Conservation (phyloP, 164 flowering plant genomes). For the Saururus chinensis region DNA sequence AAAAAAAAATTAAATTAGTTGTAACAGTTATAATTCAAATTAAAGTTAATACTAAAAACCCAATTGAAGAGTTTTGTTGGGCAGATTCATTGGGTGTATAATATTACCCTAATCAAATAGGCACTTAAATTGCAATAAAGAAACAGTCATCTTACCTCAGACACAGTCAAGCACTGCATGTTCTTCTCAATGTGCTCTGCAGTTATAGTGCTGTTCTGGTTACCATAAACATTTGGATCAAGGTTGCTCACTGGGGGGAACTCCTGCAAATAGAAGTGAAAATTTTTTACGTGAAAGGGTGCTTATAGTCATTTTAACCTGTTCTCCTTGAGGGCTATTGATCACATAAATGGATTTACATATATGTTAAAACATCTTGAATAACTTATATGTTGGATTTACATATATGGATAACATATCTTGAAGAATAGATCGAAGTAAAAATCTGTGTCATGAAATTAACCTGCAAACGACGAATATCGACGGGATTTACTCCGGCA, state of each 20-base stretch:
- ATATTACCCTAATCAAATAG: too few species aligned
- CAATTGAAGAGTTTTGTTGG: too few species aligned
- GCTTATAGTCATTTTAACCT: too few species aligned
- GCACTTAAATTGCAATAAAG: neutral
- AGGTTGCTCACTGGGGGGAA: conserved; percentile 81
- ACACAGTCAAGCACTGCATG: conserved; percentile 53
- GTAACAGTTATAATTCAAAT: too few species aligned
- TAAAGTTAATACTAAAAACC: too few species aligned
- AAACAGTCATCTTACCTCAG: conserved; percentile 24
- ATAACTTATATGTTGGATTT: too few species aligned
- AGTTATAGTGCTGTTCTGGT: conserved; percentile 52
- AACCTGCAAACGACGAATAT: conserved; percentile 61
- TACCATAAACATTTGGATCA: conserved; percentile 50
- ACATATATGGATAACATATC: neutral
- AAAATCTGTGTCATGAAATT: neutral
- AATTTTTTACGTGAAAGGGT: too few species aligned
- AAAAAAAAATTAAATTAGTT: neutral
- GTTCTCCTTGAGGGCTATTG: too few species aligned
- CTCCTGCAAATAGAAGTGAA: conserved; percentile 27
- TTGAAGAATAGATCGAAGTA: neutral
- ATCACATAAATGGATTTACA: too few species aligned
- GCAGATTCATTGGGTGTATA: too few species aligned
- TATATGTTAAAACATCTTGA: too few species aligned
- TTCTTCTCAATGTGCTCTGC: conserved; percentile 41
- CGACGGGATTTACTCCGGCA: conserved; percentile 85